Base-by-base conservation (phyloP, 495 filamentous ascomycete genomes). In the Xylaria castorea region DNA sequence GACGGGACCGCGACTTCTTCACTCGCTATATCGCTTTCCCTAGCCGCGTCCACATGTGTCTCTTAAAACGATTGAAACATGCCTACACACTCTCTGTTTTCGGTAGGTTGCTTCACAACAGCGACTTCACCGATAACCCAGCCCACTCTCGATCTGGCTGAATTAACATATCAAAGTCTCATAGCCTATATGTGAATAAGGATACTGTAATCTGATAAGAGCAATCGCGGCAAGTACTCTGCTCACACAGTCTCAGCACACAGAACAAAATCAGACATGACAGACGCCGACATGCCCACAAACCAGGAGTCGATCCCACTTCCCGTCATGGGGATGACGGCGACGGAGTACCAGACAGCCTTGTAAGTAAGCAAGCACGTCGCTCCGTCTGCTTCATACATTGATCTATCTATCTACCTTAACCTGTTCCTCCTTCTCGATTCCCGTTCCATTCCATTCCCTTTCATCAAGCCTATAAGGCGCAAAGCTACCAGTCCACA, bases 281-380 rank as follows among this genome's bases (percentile, higher is more conserved):
- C 20, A 44, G 38, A 66, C 11, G 6, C 30, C 34, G 25, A 46
- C 30, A 30, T 42, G 27, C 16, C 25, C 22, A 11, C 48, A 8
- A 20, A 44, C 48, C 32, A 48, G 12, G 25, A 60, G 3, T 32
- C 32, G 25, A 69, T 69, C 66, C 66, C 66, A 12, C 53, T 63
- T 42, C 70, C 51, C 30, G 63, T 72, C 38, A 72, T 72, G 63
- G 70, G 70, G 40, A 60, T 72, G 63, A 67, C 62, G 27, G 22
- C 42, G 22, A 12, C 27, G 0, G 70, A 72, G 51, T 72, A 72
- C 42, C 48, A 67, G 22, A 53, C 63, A 3, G 70, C 70, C 38
- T 72, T 72, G 70, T 72, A 42, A 50, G 70, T 72, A 42, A 50
- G 69, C 16, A 11, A n/a, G 22, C 9, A 5, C 20, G 11, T 34